These are phyloP conservation scores for Begonia loranthoides DNA, from an alignment of 306 rosid genomes.

Conservation along the genomic window DNA sequence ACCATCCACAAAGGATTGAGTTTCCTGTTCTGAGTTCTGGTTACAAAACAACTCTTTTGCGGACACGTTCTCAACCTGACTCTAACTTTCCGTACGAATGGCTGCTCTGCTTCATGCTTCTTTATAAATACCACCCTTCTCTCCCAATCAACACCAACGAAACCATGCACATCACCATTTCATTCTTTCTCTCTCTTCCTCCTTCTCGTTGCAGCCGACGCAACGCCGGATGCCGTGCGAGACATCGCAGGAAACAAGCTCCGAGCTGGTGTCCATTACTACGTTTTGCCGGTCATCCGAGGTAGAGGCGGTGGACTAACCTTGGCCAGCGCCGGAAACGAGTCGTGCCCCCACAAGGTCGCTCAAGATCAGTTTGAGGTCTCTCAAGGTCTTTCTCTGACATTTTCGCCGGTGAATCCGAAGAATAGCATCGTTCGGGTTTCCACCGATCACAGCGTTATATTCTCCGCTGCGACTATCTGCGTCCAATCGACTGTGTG, in stretches of 20 bases:
- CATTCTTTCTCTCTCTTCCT: slow-evolving; percentile 7
- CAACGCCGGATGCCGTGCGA: slow-evolving; percentile 27
- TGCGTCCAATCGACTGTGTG: slow-evolving; percentile 33
- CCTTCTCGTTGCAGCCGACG: slow-evolving; percentile 11
- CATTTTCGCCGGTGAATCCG: slow-evolving; percentile 20
- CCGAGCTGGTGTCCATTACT: slow-evolving; percentile 17
- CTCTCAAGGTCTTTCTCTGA: slow-evolving; percentile 22
- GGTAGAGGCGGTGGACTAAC: slow-evolving; percentile 38
- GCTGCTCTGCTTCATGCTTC: too few species aligned
- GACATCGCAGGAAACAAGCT: slow-evolving; percentile 25
- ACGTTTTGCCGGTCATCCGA: slow-evolving; percentile 27
- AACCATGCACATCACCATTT: too few species aligned
- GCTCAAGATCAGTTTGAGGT: slow-evolving; percentile 21
- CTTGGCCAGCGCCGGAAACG: slow-evolving; percentile 20
- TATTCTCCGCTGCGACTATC: slow-evolving; percentile 5
- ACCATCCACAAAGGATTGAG: too few species aligned
- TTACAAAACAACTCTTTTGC: too few species aligned
- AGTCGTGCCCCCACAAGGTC: slow-evolving; percentile 30
- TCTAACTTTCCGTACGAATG: too few species aligned
- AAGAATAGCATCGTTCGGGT: slow-evolving; percentile 31
- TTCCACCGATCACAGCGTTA: slow-evolving; percentile 33
- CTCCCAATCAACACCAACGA: too few species aligned
- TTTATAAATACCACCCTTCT: too few species aligned
- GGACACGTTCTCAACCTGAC: too few species aligned
- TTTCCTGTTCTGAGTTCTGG: too few species aligned